Base-by-base conservation (phyloP, 345 rosid genomes). In the Aquilaria malaccensis region DNA sequence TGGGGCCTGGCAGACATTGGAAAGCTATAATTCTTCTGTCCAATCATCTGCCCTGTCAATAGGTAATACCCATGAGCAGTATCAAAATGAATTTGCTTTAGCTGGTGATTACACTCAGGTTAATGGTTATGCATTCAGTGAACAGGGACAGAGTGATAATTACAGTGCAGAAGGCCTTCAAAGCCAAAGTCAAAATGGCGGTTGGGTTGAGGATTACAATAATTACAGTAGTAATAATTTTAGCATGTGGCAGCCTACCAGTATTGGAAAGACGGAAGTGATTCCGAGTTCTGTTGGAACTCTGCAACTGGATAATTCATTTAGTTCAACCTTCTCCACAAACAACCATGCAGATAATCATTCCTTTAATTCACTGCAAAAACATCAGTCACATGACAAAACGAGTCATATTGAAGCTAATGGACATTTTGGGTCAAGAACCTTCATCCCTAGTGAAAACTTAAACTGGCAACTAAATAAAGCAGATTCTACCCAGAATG, bases 1-100 rank as follows among this genome's bases (percentile, higher is more conserved):
- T 32, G 83, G 79, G 76, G 88, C 86, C 61, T 95, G 97, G 97
- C 74, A 62, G 60, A 13, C 85, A 9, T 60, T 88, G 56, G 97
- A 95, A 51, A 83, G 80, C 79, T 86, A 82, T 72, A 79, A 80
- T 65, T 69, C 89, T 65, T 59, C 85, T 56, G 54, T 66, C 62
- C 83, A 81, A 72, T 72, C 79, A 47, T 58, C 84, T 50, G 58
- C 60, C 62, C 86, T 82, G 69, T 75, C 81, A 50, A 56, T 65
- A 6, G 67, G 60, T 67, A 82, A 80, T 68, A 66, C 77, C 66
- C 70, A 70, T 69, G 80, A 71, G 63, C 82, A 78, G 61, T 87
- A 60, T 73, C 92, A 88, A 69, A 84, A 81, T 72, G 96, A 84
- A 15, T 60, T 72, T 54, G 71, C 74, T 67, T 50, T 60, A 45